These are phyloP conservation scores for Kwoniella sp. DNA, from an alignment of 768 basidiomycete genomes.

Conservation along the genomic window DNA sequence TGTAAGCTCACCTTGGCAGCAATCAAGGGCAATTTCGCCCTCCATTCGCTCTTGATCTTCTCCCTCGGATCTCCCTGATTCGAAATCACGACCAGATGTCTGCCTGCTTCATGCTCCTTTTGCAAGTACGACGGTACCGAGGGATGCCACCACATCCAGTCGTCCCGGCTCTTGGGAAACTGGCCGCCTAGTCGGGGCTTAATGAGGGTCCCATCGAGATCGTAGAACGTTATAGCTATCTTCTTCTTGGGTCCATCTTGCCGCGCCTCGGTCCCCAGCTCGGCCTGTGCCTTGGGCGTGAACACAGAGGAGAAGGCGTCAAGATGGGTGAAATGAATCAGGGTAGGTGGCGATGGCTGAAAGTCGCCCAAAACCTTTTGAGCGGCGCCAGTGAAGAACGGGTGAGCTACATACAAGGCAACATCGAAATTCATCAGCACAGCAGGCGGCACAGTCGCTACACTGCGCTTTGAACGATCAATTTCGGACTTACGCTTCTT, in stretches of 20 bases:
- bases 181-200: slow-evolving; percentile 54
- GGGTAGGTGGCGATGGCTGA: slow-evolving; percentile 41
- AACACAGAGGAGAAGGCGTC: slow-evolving; percentile 43
- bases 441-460: no score
- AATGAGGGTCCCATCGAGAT: slow-evolving; percentile 86
- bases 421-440: slow-evolving; percentile 1
- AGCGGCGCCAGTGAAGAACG: slow-evolving; percentile 41
- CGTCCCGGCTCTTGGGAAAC: slow-evolving; percentile 60
- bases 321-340: slow-evolving; percentile 51
- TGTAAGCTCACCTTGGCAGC: slow-evolving; percentile 59
- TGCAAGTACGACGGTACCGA: slow-evolving; percentile 68
- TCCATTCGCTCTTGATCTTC: slow-evolving; percentile 64
- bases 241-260: slow-evolving; percentile 44
- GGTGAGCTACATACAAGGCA: slow-evolving; percentile 35
- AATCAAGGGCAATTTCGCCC: slow-evolving; percentile 71
- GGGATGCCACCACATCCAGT: slow-evolving; percentile 76
- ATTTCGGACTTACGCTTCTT: slow-evolving; percentile 23
- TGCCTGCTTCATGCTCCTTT: slow-evolving; percentile 67
- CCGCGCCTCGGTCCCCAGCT: background rate
- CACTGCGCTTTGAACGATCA: no score
- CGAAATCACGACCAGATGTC: slow-evolving; percentile 67
- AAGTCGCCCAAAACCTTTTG: slow-evolving; percentile 22
- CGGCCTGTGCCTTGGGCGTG: background rate
- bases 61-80: slow-evolving; percentile 66
- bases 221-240: slow-evolving; percentile 74